Conservation (phyloP, 805 yeast species). For the Starmerella potacharoeniae region DNA sequence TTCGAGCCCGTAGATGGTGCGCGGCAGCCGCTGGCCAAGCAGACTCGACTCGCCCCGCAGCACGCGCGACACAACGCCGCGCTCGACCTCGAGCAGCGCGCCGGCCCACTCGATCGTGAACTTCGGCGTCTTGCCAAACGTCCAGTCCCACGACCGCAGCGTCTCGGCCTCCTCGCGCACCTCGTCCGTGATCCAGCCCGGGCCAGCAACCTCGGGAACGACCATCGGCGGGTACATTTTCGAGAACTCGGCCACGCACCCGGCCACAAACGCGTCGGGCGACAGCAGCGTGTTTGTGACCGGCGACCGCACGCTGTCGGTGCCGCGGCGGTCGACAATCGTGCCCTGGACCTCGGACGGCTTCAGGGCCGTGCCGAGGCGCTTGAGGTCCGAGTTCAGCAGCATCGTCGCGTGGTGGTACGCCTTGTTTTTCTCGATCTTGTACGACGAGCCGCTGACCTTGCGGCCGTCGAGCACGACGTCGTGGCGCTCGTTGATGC, state of each 20-base stretch:
- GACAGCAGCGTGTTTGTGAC: conserved; percentile 53
- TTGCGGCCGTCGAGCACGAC: conserved; percentile 43
- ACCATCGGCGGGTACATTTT: conserved; percentile 23
- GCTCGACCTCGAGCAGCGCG: conserved; percentile 38
- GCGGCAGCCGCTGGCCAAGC: conserved; percentile 7
- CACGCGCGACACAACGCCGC: conserved; percentile 31
- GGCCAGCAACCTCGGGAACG: conserved; percentile 6
- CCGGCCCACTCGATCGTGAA: conserved; percentile 41
- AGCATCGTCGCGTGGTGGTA: conserved; percentile 97
- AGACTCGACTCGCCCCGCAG: conserved; percentile 8
- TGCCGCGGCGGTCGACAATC: conserved; percentile 39
- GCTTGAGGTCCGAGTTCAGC: conserved; percentile 49
- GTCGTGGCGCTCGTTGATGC: conserved; percentile 70
- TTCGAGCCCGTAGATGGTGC: neutral
- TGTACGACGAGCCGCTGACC: conserved; percentile 88
- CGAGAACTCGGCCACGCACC: conserved; percentile 35
- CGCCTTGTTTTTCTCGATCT: conserved; percentile 66
- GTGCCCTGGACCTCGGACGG: conserved; percentile 32
- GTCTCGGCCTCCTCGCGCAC: conserved; percentile 28
- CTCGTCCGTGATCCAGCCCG: conserved; percentile 22
- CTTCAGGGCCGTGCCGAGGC: conserved; percentile 48
- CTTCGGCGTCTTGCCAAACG: conserved; percentile 61
- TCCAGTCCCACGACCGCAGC: conserved; percentile 60
- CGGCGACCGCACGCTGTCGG: conserved; percentile 70
- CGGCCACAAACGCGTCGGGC: conserved; percentile 36